Percentiles rank a stretch among this genome's conserved stretches.
phyloP scores from a whole-genome alignment of 2,329 filamentous ascomycete genomes.

The Delphinella strobiligena region DNA sequence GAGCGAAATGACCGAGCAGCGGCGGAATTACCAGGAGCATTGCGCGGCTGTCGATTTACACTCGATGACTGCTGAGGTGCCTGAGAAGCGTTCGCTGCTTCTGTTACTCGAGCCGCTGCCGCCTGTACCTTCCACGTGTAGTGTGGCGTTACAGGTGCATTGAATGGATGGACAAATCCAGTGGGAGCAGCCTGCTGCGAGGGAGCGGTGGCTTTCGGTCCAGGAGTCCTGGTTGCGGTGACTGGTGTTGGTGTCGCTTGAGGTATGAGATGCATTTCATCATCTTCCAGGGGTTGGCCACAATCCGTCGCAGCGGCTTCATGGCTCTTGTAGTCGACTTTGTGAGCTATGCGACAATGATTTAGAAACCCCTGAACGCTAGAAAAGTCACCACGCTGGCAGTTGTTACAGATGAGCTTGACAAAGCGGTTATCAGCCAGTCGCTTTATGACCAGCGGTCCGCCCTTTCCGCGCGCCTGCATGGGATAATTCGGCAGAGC shows the following conservation, averaged over 20 bases:
- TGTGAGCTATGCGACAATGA: constrained; percentile 92
- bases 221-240: constrained; percentile 5
- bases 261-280: constrained; percentile 31
- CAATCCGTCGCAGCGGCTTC: constrained; percentile 84
- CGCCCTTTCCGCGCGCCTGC: constrained; percentile 54
- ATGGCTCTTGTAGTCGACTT: constrained; percentile 87
- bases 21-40: background rate
- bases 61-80: background rate
- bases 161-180: constrained; percentile 8
- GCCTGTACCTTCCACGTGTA: constrained; percentile 11
- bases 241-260: constrained; percentile 5
- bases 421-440: constrained; percentile 72
- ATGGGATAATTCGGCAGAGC: constrained; percentile 55
- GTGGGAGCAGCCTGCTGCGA: background rate
- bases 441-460: constrained; percentile 74
- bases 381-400: constrained; percentile 80
- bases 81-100: background rate
- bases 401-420: constrained; percentile 79
- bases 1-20: constrained; percentile 3
- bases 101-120: constrained; percentile 4
- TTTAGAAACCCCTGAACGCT: constrained; percentile 99
- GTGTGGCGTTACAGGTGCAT: constrained; percentile 7
- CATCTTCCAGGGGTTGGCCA: constrained; percentile 66
- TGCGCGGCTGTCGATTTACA: background rate
- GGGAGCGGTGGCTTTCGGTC: constrained; percentile 4